These are phyloP conservation scores for Arachnopeziza araneosa DNA, from an alignment of 2,329 filamentous ascomycete species.

Conservation along the genomic window DNA sequence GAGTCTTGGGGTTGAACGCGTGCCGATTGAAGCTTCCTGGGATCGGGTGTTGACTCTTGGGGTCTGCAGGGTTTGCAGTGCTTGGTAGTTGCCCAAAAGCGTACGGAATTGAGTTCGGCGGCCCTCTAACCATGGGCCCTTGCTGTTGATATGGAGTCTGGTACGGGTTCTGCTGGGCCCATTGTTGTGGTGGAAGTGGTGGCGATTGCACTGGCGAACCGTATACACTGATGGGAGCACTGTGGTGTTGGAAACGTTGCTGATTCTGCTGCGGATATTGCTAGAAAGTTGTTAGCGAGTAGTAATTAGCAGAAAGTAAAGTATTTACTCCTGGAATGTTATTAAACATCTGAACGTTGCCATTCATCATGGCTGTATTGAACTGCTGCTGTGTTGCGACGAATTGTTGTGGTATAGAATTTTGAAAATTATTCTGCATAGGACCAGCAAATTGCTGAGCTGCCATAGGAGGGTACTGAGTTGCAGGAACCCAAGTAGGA, in stretches of 20 bases:
- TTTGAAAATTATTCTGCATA: slow-evolving; percentile 31
- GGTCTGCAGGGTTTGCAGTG: slow-evolving; percentile 63
- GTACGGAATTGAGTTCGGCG: slow-evolving; percentile 49
- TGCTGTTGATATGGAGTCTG: slow-evolving; percentile 27
- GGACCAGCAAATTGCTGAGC: slow-evolving; percentile 43
- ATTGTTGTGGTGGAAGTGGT: slow-evolving; percentile 26
- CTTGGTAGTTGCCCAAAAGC: slow-evolving; percentile 73
- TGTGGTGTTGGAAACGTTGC: slow-evolving; percentile 28
- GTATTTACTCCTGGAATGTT: slow-evolving; percentile 25
- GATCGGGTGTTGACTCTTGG: slow-evolving; percentile 73
- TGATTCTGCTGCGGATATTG: slow-evolving; percentile 27
- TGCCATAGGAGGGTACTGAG: slow-evolving; percentile 48
- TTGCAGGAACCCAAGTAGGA: slow-evolving; percentile 49
- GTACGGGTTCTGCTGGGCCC: slow-evolving; percentile 26
- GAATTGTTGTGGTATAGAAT: slow-evolving; percentile 37
- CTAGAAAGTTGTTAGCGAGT: slow-evolving; percentile 8
- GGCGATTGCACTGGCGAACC: slow-evolving; percentile 30
- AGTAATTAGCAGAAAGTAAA: not conserved
- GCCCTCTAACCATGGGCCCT: slow-evolving; percentile 20
- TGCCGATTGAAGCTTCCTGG: slow-evolving; percentile 80
- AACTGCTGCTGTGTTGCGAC: slow-evolving; percentile 29
- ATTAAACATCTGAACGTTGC: slow-evolving; percentile 35
- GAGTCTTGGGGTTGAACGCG: slow-evolving; percentile 89
- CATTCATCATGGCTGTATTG: slow-evolving; percentile 26
- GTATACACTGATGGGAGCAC: slow-evolving; percentile 29